Conservation (phyloP, 2,329 filamentous ascomycete genomes). For the Aspergillus hiratsukae region DNA sequence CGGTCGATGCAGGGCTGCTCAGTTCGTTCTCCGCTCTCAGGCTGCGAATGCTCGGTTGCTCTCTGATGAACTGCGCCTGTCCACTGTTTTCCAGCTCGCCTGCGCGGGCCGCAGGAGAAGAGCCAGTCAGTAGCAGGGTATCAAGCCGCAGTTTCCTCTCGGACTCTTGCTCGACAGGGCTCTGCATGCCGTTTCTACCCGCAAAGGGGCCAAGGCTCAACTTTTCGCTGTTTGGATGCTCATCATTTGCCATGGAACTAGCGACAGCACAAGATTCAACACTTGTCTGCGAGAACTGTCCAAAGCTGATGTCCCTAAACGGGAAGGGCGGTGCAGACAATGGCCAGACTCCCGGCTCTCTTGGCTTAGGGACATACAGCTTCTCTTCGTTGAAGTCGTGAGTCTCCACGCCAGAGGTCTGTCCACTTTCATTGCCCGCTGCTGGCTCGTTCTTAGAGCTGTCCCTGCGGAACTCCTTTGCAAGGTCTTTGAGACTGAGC, state of each 20-base stretch:
- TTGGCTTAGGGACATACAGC: conserved; percentile 15
- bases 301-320: conserved; percentile 1
- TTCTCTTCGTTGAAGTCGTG: conserved; percentile 7
- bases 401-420: not conserved
- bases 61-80: conserved; percentile 9
- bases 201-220: conserved; percentile 4
- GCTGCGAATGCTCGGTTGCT: conserved; percentile 7
- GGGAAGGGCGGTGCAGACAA: conserved; percentile 11
- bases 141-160: conserved; percentile 3
- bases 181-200: not conserved
- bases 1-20: not conserved
- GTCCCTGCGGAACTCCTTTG: conserved; percentile 20
- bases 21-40: conserved; percentile 8
- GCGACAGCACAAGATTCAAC: conserved; percentile 4
- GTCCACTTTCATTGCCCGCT: not conserved
- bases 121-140: conserved; percentile 12
- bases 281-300: conserved; percentile 1
- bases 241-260: not conserved
- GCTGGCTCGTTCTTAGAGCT: not conserved
- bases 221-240: not conserved
- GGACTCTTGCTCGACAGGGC: not conserved
- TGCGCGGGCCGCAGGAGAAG: conserved; percentile 13
- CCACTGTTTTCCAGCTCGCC: conserved; percentile 13
- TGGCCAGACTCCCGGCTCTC: conserved; percentile 5
- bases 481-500: conserved; percentile 27